Percentiles rank a stretch among this genome's conserved stretches.
Conservation (phyloP, 805 yeast species). For the Myxozyma udenii region DNA sequence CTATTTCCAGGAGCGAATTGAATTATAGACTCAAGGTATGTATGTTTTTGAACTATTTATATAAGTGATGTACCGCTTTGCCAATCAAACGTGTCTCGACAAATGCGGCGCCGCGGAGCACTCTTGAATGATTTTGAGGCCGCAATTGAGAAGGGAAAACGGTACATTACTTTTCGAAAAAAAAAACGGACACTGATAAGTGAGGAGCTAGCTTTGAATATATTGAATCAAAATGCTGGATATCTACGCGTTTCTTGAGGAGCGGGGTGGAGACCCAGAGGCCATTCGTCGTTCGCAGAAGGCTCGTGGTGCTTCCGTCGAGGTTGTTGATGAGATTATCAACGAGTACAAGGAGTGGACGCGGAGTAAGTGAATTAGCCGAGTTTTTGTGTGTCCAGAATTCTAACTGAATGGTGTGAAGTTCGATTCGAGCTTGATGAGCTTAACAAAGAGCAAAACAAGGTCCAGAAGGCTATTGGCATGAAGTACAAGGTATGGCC, state of each 20-base stretch:
- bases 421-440: conserved; percentile 86
- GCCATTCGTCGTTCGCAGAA: conserved; percentile 80
- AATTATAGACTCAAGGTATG: too few species aligned
- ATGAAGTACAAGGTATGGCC: conserved; percentile 63
- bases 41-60: too few species aligned
- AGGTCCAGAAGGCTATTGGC: conserved; percentile 90
- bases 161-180: too few species aligned
- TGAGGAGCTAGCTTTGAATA: too few species aligned
- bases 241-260: conserved; percentile 85
- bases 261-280: conserved; percentile 96
- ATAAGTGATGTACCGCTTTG: too few species aligned
- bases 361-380: conserved; percentile 41
- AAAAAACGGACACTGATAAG: too few species aligned
- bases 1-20: too few species aligned
- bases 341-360: conserved; percentile 91
- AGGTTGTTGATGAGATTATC: conserved; percentile 92
- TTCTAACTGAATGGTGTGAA: conserved; percentile 3
- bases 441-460: conserved; percentile 81
- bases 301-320: conserved; percentile 93
- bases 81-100: too few species aligned
- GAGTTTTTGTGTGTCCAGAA: neutral
- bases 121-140: too few species aligned
- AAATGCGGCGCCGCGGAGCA: too few species aligned
- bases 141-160: too few species aligned
- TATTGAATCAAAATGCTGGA: conserved; percentile 66